Evolutionary conservation across 495 filamentous ascomycete genomes (phyloP), one percentile per base, ranked within the genome.

Genomic region (Aspergillus diversus): DNA sequence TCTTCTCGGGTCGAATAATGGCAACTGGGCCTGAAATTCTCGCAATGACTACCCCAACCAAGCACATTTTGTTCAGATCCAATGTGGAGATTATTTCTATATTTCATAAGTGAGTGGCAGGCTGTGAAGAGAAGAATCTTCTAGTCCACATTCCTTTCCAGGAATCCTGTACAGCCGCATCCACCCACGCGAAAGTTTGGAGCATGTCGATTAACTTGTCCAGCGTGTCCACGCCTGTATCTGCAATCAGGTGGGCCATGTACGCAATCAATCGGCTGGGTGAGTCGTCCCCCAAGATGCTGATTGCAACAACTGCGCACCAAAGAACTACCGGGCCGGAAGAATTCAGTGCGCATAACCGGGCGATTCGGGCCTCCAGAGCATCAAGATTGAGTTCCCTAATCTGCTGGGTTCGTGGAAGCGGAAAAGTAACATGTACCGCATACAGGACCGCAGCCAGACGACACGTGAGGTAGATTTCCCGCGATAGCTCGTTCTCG

Each of bases 381-480:
- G 27, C 8, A 0, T 48, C 4, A 11, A 59, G 33, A 33, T 35
- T 13, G 13, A 7, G 8, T 13, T 59, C 7, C 39, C 55, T 17
- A 4, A 57, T 7, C 0, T 0, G 17, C 5, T 39, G 34, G 15
- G 34, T 27, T 17, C 55, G 55, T 4, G 55, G 55, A 27, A 59
- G 6, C 5, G 57, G 57, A 5, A 59, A 59, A 4, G 57, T 59
- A 33, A 59, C 57, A 17, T 59, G 57, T 1, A 59, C 7, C 37
- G 57, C 57, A 49, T 51, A 59, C 46, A 59, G 32, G 2, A 59
- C 35, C 15, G 57, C 57, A 11, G 31, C 50, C 13, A 59, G 33
- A 16, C 57, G 57, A 37, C 47, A 37, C 16, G 37, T 47, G 17
- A 57, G 57, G 32, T 59, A 59, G 13, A 59, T 59, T 17, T 59